Evolutionary conservation across 1,284 basidiomycete species (phyloP).

Genomic region (Trichosporon faecale): DNA sequence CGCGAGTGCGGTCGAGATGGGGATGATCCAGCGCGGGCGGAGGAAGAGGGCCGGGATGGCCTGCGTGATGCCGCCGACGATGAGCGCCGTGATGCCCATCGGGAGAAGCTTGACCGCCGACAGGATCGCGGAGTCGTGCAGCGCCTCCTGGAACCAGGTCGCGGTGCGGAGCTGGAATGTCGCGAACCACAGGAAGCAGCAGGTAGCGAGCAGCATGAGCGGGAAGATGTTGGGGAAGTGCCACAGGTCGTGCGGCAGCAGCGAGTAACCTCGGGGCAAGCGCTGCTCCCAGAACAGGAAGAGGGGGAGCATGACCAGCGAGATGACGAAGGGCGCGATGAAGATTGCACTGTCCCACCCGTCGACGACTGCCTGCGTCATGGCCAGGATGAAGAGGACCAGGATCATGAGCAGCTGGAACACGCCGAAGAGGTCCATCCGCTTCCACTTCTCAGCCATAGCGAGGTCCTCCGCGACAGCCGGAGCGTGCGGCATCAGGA

Average conservation of each 20-base stretch:
- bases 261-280: conserved; percentile 40
- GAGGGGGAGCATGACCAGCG: conserved; percentile 22
- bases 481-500: conserved; percentile 41
- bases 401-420: conserved; percentile 38
- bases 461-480: conserved; percentile 44
- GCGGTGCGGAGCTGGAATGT: conserved; percentile 46
- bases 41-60: conserved; percentile 41
- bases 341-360: conserved; percentile 48
- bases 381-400: conserved; percentile 48
- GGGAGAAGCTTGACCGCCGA: conserved; percentile 46
- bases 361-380: conserved; percentile 43
- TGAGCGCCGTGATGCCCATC: conserved; percentile 45
- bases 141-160: conserved; percentile 47
- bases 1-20: conserved; percentile 34
- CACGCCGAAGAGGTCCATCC: conserved; percentile 49
- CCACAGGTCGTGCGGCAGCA: conserved; percentile 50
- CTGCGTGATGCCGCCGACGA: conserved; percentile 41
- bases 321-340: conserved; percentile 45
- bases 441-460: conserved; percentile 44
- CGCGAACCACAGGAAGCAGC: conserved; percentile 34
- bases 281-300: conserved; percentile 36
- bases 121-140: conserved; percentile 43
- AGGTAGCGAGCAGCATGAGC: conserved; percentile 43
- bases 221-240: conserved; percentile 48
- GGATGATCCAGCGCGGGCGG: conserved; percentile 42